These are phyloP conservation scores for Fusarium camptoceras DNA, from an alignment of 2,329 filamentous ascomycete species.

Conservation along the genomic window DNA sequence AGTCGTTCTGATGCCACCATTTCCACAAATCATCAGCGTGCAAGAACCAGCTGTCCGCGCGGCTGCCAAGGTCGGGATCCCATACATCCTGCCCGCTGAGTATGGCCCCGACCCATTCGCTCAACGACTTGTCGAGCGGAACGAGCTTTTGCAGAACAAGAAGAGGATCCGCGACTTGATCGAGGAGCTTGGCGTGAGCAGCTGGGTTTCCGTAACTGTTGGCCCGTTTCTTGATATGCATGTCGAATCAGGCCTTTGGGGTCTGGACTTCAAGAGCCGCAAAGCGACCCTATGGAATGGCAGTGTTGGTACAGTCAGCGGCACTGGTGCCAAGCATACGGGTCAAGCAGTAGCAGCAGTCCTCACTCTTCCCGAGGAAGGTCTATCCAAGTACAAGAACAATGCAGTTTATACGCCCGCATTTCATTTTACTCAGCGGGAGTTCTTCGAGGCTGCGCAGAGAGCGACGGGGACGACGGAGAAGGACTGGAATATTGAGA, in stretches of 20 bases:
- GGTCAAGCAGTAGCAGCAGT: constrained; percentile 14
- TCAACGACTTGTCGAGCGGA: constrained; percentile 5
- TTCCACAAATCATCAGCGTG: constrained; percentile 16
- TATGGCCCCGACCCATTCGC: constrained; percentile 28
- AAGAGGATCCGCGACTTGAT: constrained; percentile 17
- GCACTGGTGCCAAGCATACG: constrained; percentile 1
- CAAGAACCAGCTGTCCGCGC: constrained; percentile 29
- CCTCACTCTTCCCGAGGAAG: not conserved
- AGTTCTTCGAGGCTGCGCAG: constrained; percentile 24
- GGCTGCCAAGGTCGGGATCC: not conserved
- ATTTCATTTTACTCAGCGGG: constrained; percentile 1
- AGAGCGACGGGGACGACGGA: not conserved
- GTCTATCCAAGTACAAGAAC: constrained; percentile 15
- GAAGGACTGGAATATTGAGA: constrained; percentile 17
- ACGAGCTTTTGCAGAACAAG: constrained; percentile 21
- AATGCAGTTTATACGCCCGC: constrained; percentile 18
- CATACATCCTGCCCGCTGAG: constrained; percentile 16
- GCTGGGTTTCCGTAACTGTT: constrained; percentile 24
- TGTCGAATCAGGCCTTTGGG: constrained; percentile 17
- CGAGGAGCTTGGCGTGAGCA: constrained; percentile 23
- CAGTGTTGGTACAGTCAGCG: not conserved
- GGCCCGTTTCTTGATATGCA: constrained; percentile 20
- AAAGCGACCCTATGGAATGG: constrained; percentile 18
- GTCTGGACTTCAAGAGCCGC: constrained; percentile 5
- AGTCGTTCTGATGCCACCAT: constrained; percentile 21